Evolutionary conservation across 306 rosid genomes (phyloP).

Genomic region (Phaseolus lunatus): DNA sequence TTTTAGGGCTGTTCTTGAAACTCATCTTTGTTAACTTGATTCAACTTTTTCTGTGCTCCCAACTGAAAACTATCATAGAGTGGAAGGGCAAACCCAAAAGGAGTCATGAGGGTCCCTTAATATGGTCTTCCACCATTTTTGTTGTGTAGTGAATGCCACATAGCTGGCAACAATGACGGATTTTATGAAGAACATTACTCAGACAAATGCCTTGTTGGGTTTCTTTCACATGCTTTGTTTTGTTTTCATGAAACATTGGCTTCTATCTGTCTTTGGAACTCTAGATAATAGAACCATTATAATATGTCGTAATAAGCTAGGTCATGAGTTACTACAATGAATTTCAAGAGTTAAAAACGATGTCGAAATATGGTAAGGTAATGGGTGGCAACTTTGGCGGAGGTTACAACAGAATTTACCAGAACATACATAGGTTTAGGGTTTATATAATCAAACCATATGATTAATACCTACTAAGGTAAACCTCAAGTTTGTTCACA

Average conservation of each 20-base stretch:
- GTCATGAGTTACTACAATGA: not conserved
- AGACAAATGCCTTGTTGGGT: constrained; percentile 32
- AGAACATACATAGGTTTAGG: not conserved
- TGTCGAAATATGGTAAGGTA: not conserved
- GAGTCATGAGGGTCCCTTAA: constrained; percentile 6
- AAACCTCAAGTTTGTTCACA: too few relatives aligned
- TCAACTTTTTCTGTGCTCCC: not conserved
- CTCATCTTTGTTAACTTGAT: not conserved
- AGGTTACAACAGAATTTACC: constrained; percentile 21
- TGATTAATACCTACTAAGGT: too few relatives aligned
- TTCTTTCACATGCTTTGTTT: constrained; percentile 28
- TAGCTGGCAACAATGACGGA: constrained; percentile 43
- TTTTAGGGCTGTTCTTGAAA: constrained; percentile 27
- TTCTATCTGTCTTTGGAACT: not conserved
- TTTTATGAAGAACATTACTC: constrained; percentile 16
- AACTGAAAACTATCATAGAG: not conserved
- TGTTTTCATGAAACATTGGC: not conserved
- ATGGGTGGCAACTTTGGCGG: constrained; percentile 23
- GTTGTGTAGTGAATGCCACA: constrained; percentile 10
- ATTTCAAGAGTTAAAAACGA: not conserved
- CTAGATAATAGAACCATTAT: not conserved
- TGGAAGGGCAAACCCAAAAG: constrained; percentile 17
- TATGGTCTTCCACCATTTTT: constrained; percentile 24
- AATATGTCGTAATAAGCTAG: constrained; percentile 35
- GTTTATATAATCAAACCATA: too few relatives aligned